phyloP scores from a whole-genome alignment of 2,329 filamentous ascomycete species.

The Colletotrichum gigasporum region DNA sequence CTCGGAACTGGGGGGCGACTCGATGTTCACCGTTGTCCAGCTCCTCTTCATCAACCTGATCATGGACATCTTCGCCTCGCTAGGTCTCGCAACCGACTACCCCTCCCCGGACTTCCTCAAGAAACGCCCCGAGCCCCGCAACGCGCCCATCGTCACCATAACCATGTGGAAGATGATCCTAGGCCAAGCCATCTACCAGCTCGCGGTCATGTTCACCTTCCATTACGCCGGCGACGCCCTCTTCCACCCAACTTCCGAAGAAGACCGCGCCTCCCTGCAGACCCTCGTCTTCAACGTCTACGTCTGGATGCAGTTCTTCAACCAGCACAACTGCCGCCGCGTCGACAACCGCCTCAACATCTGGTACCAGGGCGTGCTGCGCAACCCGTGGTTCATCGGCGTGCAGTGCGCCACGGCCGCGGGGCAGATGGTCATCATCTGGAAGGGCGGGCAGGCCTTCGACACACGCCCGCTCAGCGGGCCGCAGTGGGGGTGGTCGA shows the following conservation, averaged over 20 bases:
- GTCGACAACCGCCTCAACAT: conserved; percentile 87
- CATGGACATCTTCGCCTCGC: conserved; percentile 67
- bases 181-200: conserved; percentile 77
- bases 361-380: conserved; percentile 75
- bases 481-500: conserved; percentile 74
- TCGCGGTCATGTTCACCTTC: conserved; percentile 70
- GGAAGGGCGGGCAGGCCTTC: conserved; percentile 75
- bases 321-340: conserved; percentile 82
- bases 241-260: conserved; percentile 37
- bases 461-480: conserved; percentile 69
- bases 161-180: conserved; percentile 89
- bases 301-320: conserved; percentile 92
- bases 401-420: conserved; percentile 74
- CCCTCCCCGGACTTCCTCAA: conserved; percentile 46
- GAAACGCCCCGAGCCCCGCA: conserved; percentile 39
- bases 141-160: conserved; percentile 62
- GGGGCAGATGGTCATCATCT: conserved; percentile 77
- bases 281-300: conserved; percentile 88
- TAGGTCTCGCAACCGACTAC: conserved; percentile 55
- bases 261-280: conserved; percentile 52
- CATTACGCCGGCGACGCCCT: conserved; percentile 66
- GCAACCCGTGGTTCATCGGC: conserved; percentile 80
- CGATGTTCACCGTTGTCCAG: conserved; percentile 66
- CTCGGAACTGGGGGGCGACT: conserved; percentile 61
- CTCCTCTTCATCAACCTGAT: conserved; percentile 70